A percentile compares a stretch with the other conserved stretches of the same genome.
phyloP scores from a whole-genome alignment of 257 asterid genomes.

The Misopates orontium region DNA sequence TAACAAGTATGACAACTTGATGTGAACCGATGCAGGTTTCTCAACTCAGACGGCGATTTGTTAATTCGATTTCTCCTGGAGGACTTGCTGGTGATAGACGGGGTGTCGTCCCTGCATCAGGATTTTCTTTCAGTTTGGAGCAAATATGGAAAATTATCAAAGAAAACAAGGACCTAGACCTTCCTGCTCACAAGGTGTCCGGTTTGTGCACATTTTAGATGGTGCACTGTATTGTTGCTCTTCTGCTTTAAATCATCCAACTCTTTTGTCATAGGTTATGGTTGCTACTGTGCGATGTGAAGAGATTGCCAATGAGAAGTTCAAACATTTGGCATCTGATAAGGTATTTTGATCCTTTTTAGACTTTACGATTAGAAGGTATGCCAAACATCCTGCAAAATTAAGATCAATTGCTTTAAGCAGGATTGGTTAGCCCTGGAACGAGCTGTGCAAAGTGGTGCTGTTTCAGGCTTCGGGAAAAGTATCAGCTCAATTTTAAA shows the following conservation, averaged over 20 bases:
- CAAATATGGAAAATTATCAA: slow-evolving; percentile 54
- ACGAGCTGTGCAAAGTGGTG: slow-evolving; percentile 44
- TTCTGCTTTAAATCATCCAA: slow-evolving; percentile 2
- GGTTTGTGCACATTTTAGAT: slow-evolving; percentile 7
- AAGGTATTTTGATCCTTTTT: slow-evolving; percentile 36
- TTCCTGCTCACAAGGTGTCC: slow-evolving; percentile 56
- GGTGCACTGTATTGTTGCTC: neutral
- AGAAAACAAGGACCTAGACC: slow-evolving; percentile 68
- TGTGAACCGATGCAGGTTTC: slow-evolving; percentile 33
- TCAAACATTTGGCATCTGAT: slow-evolving; percentile 37
- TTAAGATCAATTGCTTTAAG: too few species aligned
- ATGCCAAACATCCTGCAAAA: too few species aligned
- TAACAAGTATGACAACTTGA: slow-evolving; percentile 17
- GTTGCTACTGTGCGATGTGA: slow-evolving; percentile 66
- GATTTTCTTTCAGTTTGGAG: slow-evolving; percentile 47
- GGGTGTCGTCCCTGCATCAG: slow-evolving; percentile 61
- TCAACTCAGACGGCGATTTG: slow-evolving; percentile 52
- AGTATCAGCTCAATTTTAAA: slow-evolving; percentile 45
- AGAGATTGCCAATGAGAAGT: slow-evolving; percentile 58
- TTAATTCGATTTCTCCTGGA: slow-evolving; percentile 53
- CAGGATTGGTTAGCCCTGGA: slow-evolving; percentile 53
- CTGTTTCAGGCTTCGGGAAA: slow-evolving; percentile 47
- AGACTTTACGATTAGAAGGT: too few species aligned
- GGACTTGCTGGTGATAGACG: slow-evolving; percentile 63
- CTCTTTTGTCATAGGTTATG: slow-evolving; percentile 43